Evolutionary conservation across 2,329 filamentous ascomycete species (phyloP), one percentile per base, ranked within the genome.

Genomic region (Ceratocystiopsis brevicomis): DNA sequence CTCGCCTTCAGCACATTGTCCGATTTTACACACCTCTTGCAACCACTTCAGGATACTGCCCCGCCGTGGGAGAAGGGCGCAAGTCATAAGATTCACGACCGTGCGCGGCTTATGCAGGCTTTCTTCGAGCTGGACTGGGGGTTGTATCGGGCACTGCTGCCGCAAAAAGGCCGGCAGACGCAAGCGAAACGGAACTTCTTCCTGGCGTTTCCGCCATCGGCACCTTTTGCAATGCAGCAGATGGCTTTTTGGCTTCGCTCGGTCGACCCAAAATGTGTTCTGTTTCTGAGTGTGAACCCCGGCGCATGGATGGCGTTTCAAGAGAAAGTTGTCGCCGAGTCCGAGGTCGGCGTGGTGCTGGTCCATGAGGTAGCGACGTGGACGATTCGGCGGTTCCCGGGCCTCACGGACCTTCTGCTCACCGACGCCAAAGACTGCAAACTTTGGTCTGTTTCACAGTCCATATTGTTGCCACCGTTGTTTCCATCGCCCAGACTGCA

Each of bases 231-330:
- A 35, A 56, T 57, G 16, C 49, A 55, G 10, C 58, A 65, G 10
- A n/a, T 72, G 3, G 57, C 53, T 25, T 53, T 56, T 16, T 74
- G 68, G 67, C 51, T 75, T 11, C 57, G 56, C 6, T 50, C 50
- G 5, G 59, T 56, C 34, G 59, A 66, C 32, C 49, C 58, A 0
- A 48, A 57, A 2, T 67, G 63, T 48, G 59, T 56, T 16, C 56
- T 74, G 11, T 64, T 59, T 30, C 60, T 57, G 8, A 63, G 61
- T 40, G 50, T 62, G 13, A 52, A 52, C 1, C 34, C 59, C 6
- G 69, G 69, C 1, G 58, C 66, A 10, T 75, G 71, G 70, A 47
- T 54, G 5, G 56, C 54, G 16, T 73, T 75, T 47, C 30, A 54
- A 10, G 54, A 53, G 16, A 46, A 37, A 34, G 37, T 49, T 25